Base-by-base conservation (phyloP, 345 rosid genomes). In the Heritiera littoralis region DNA sequence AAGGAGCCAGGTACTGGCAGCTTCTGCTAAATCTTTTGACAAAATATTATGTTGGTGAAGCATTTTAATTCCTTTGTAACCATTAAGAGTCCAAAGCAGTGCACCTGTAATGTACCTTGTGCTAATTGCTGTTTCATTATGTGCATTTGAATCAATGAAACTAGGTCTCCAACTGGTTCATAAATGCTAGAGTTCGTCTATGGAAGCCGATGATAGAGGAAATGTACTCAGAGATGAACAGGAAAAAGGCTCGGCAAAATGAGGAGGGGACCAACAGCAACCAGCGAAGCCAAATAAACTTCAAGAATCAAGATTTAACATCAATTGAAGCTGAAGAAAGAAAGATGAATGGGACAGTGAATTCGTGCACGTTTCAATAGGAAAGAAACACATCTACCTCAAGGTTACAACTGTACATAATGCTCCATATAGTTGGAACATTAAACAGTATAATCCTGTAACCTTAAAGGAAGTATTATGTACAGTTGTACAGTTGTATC, bases 121-220 rank as follows among this genome's bases (percentile, higher is more conserved):
- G 32, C 64, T 8, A 23, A 59, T 23, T n/a, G 32, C 13, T 58
- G 61, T 75, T 76, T 70, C 14, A 9, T 56, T 81, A 55, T 70
- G 32, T 72, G 48, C 30, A 54, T 20, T 59, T 54, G 55, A 61
- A n/a, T 40, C 32, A 18, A 35, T 40, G 17, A 18, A 43, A 54
- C 9, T 81, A 92, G 99, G 99, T 95, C 75, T 93, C 99, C 10
- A 95, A 93, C 80, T 95, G 99, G 99, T 95, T 95, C 80, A 95
- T 95, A 79, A 95, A 95, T 66, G 99, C 99, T 6, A 90, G 99
- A 0, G 99, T 95, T 73, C 94, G 99, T 1, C 89, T 95, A 48
- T 95, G 99, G 99, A 95, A 95, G 81, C 99, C 99, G 9, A 88
- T 93, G 99, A 95, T 95, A 10, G 99, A 93, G 87, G 99, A 95